Base-by-base conservation (phyloP, 129 eudicot species). In the Pseudognaphalium luteoalbum region DNA sequence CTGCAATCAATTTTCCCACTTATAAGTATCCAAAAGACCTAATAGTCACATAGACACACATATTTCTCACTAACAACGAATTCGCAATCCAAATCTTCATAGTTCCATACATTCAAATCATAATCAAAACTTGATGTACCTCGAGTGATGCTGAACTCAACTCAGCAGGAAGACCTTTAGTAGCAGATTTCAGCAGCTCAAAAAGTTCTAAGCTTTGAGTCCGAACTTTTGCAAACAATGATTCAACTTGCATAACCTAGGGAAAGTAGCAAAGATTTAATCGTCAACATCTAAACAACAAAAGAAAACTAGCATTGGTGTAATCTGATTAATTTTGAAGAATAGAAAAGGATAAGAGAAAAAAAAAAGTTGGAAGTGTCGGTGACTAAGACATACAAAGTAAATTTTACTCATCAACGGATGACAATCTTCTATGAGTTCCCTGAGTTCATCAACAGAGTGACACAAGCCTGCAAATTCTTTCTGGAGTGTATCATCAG, bases 171-270 rank as follows among this genome's bases (percentile, higher is more conserved):
- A 88, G 85, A 63, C 76, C 64, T 21, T 86, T 76, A 57, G 83
- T 79, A 66, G 83, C 85, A 73, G 91, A 84, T 80, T 88, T 80
- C 68, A 94, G 83, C 80, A 81, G 74, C 87, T 86, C 88, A 17
- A 91, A 79, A 62, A 89, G 83, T 52, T 94, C 90, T 81, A 94
- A 62, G 57, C 84, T 85, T 77, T 50, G 84, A 70, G 71, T 65
- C 66, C 76, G 76, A 64, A 85, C 77, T 76, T 87, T 89, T 19
- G 82, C 78, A 33, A 82, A 81, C 66, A 87, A 73, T 61, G 88
- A 81, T 78, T 94, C 99, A 66, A 77, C 89, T 86, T 87, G 97
- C 80, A 94, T 83, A 83, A 89, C 99, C 99, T 94, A 66, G 70
- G 70, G 7, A 63, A 78, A 20, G 78, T 42, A 73, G 63, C 39